phyloP scores from a whole-genome alignment of 495 filamentous ascomycete genomes.

The Trichoderma virens region DNA sequence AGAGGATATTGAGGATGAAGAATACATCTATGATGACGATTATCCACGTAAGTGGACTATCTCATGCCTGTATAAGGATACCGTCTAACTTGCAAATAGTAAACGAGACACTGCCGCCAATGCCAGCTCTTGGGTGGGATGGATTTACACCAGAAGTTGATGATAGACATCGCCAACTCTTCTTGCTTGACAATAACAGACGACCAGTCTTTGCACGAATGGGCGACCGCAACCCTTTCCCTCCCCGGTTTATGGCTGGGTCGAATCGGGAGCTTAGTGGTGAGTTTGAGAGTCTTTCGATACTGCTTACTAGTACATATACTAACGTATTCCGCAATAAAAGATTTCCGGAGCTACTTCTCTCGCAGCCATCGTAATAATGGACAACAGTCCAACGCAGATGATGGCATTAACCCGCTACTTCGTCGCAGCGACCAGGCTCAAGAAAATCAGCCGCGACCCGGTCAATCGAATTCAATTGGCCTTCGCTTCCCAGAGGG shows the following conservation, averaged over 20 bases:
- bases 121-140: conserved; percentile 39
- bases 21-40: conserved; percentile 56
- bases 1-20: conserved; percentile 68
- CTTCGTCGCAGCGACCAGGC: conserved; percentile 37
- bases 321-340: conserved; percentile 13
- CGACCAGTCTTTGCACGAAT: not conserved
- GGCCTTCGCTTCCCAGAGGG: conserved; percentile 27
- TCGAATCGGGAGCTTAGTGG: conserved; percentile 15
- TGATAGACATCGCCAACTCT: conserved; percentile 7
- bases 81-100: conserved; percentile 17
- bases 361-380: conserved; percentile 22
- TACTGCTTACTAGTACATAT: not conserved
- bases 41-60: conserved; percentile 53
- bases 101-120: conserved; percentile 45
- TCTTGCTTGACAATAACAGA: conserved; percentile 5
- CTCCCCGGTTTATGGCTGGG: not conserved
- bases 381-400: conserved; percentile 31
- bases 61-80: not conserved
- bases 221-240: conserved; percentile 1
- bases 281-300: conserved; percentile 10
- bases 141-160: conserved; percentile 17
- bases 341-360: conserved; percentile 34
- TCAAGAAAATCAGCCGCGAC: conserved; percentile 31
- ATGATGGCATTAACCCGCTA: conserved; percentile 79
- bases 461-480: conserved; percentile 21